Percentiles rank a stretch among this genome's conserved stretches.
Conservation (phyloP, 2,329 filamentous ascomycete genomes). For the Capronia americana region DNA sequence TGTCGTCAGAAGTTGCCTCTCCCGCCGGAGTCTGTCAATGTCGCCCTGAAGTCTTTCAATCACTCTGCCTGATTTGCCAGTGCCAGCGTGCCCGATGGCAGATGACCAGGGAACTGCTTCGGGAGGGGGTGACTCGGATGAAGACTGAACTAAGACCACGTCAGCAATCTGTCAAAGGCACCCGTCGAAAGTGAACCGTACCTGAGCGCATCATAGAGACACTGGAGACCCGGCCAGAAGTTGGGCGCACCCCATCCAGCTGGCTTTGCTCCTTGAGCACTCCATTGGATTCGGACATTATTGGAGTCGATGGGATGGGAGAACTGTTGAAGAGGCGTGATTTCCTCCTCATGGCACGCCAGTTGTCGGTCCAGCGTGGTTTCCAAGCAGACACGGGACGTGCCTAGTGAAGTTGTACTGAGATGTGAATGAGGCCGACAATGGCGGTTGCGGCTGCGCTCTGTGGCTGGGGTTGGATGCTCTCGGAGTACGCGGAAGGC, state of each 20-base stretch:
- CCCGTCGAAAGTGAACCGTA: constrained; percentile 5
- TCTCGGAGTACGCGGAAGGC: background rate
- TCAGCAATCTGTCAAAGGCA: background rate
- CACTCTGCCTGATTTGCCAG: constrained; percentile 58
- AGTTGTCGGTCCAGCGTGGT: constrained; percentile 11
- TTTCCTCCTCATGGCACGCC: constrained; percentile 36
- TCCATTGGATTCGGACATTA: constrained; percentile 39
- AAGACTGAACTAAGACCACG: constrained; percentile 28
- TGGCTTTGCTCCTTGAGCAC: constrained; percentile 36
- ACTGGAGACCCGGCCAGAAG: constrained; percentile 36
- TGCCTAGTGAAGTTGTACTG: background rate
- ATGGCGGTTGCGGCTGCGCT: constrained; percentile 4
- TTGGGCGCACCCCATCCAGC: constrained; percentile 29
- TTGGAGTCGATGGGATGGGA: constrained; percentile 26
- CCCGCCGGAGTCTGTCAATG: constrained; percentile 56
- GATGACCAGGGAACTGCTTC: constrained; percentile 54
- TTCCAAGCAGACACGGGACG: constrained; percentile 9
- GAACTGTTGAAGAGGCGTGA: constrained; percentile 30
- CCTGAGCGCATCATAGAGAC: constrained; percentile 38
- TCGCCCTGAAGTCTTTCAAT: constrained; percentile 59
- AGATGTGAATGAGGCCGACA: background rate
- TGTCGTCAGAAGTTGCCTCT: constrained; percentile 53
- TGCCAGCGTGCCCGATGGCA: constrained; percentile 56
- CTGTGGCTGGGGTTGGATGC: background rate
- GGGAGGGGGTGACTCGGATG: constrained; percentile 37